Evolutionary conservation across 2,329 filamentous ascomycete species (phyloP), one percentile per base, ranked within the genome.

Genomic region (Penicillium psychrosexuale): DNA sequence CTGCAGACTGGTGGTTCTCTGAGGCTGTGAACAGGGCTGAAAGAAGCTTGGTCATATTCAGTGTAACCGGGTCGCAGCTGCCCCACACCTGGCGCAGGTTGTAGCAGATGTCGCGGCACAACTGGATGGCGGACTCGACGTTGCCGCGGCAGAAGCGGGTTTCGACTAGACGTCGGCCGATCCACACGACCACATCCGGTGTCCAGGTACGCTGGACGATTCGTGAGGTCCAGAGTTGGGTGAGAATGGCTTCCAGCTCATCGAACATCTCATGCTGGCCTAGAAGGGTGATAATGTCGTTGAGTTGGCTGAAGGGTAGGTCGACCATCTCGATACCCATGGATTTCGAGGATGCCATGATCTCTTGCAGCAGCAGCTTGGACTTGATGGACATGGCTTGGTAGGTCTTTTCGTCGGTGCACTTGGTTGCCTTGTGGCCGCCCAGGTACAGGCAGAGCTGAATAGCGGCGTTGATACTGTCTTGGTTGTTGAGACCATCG

Each of bases 31-130:
- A 82, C 1, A 83, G 72, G 34, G 77, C 70, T 0, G 78, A 78
- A 5, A 82, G 75, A 11, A 82, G 69, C 59, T 77, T 75, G 57
- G 75, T 79, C 60, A 79, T 77, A 51, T 81, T 76, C 49, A 82
- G 64, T 0, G 80, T 81, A 28, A 77, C 70, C 0, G 72, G 72
- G 42, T 80, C 75, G 8, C 75, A 73, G 30, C 75, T 74, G 4
- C 80, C 80, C 66, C 80, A 79, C 6, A 80, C 79, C 22, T 80
- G 78, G 11, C 78, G 77, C 58, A 82, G 72, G 63, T 83, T 83
- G 72, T 83, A 83, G 37, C 77, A 78, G 53, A 83, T 81, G 63
- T 80, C 78, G 62, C 80, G 80, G 66, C 76, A 78, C 2, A 83
- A 76, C 47, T 73, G 72, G 39, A 77, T 72, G 11, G 77, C 73